Percentiles rank a stretch among this genome's conserved stretches.
Conservation (phyloP, 345 rosid species). For the Balakata baccata region DNA sequence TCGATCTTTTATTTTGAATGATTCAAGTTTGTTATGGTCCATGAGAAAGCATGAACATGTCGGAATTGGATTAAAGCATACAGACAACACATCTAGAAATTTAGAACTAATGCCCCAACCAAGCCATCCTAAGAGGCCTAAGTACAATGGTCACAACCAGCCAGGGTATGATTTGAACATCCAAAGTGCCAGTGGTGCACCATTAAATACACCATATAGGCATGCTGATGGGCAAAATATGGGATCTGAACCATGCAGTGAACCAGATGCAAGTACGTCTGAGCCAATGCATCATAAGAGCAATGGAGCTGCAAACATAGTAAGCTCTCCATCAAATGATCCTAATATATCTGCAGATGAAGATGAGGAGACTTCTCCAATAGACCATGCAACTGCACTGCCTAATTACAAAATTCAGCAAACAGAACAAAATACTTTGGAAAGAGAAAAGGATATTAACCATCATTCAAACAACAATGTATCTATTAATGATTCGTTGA, state of each 20-base stretch:
- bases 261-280: constrained; percentile 82
- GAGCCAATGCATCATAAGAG: constrained; percentile 60
- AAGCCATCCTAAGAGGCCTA: constrained; percentile 40
- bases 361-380: constrained; percentile 53
- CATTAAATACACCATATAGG: constrained; percentile 25
- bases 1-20: constrained; percentile 57
- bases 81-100: constrained; percentile 36
- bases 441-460: constrained; percentile 24
- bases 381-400: constrained; percentile 42
- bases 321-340: constrained; percentile 53
- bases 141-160: constrained; percentile 31
- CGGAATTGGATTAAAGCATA: constrained; percentile 37
- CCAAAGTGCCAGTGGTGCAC: constrained; percentile 23
- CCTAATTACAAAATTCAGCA: constrained; percentile 35
- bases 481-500: constrained; percentile 36
- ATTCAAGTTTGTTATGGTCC: constrained; percentile 55
- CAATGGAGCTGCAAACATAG: constrained; percentile 40
- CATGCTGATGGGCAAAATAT: constrained; percentile 45
- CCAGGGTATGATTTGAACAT: constrained; percentile 30
- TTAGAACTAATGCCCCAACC: constrained; percentile 42
- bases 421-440: constrained; percentile 32
- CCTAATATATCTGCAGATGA: constrained; percentile 54
- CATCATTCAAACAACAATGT: constrained; percentile 18
- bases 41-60: constrained; percentile 40
- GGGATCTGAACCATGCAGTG: constrained; percentile 81